A percentile compares a stretch with the other conserved stretches of the same genome.
Conservation (phyloP, 345 rosid genomes). For the Salix suchowensis region DNA sequence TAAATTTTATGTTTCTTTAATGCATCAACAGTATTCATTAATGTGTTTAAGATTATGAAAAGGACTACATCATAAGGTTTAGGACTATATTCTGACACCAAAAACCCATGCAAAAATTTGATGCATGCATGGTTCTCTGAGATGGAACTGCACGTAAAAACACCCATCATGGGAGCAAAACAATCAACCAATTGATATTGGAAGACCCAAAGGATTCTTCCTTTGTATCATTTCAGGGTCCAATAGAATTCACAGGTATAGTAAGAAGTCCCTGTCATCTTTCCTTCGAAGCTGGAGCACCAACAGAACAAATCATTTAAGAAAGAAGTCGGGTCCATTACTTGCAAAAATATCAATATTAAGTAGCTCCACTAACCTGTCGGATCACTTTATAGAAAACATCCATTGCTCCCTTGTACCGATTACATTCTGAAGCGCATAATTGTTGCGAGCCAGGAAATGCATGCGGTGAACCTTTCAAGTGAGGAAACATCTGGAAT, state of each 20-base stretch:
- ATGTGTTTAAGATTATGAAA: neutral
- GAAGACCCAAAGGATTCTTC: no score
- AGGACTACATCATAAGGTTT: neutral
- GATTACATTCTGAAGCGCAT: slow-evolving; percentile 92
- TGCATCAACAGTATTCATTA: neutral
- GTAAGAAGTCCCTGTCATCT: no score
- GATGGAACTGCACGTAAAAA: neutral
- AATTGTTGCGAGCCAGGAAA: slow-evolving; percentile 72
- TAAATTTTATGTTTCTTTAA: neutral
- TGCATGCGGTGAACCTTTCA: slow-evolving; percentile 75
- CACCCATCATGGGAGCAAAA: neutral
- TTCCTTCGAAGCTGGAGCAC: neutral
- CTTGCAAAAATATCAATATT: neutral
- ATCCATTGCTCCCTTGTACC: slow-evolving; percentile 88
- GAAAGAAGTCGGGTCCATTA: neutral
- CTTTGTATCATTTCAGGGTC: no score
- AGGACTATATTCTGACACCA: neutral
- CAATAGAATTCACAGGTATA: no score
- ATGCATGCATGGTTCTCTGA: neutral
- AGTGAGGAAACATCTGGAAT: slow-evolving; percentile 66
- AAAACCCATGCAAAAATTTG: neutral
- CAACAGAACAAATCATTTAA: neutral
- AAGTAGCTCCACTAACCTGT: slow-evolving; percentile 49
- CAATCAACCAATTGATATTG: no score
- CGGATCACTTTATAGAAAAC: slow-evolving; percentile 76